A percentile compares a stretch with the other conserved stretches of the same genome.
These are phyloP conservation scores for Rosa multiflora DNA, from an alignment of 306 rosid genomes.

Conservation along the genomic window DNA sequence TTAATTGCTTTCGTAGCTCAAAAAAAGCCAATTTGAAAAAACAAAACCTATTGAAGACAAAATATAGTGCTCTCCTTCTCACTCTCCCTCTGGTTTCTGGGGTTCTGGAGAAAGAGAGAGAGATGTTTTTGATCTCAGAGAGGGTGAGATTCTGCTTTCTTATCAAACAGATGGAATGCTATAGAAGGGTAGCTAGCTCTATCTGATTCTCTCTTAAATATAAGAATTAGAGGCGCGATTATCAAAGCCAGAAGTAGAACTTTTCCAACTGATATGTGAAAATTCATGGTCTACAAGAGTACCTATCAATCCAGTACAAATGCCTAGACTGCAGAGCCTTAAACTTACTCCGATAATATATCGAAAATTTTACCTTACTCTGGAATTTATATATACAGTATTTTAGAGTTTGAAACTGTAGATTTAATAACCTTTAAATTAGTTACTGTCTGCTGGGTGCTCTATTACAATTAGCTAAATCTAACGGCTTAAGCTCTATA, in stretches of 20 bases:
- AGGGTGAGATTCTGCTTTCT: conserved; percentile 2
- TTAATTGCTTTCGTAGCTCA: neutral
- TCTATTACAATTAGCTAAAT: neutral
- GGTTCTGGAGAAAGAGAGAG: neutral
- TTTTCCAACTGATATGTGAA: neutral
- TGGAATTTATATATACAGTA: too few relatives aligned
- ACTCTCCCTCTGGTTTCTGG: neutral
- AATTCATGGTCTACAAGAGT: neutral
- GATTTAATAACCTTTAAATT: too few relatives aligned
- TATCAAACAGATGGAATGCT: conserved; percentile 20
- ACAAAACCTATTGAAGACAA: conserved; percentile 14
- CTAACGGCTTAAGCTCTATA: neutral
- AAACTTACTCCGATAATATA: neutral
- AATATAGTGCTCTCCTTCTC: neutral
- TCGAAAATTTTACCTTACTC: too few relatives aligned
- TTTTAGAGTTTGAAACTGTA: too few relatives aligned
- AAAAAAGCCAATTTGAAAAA: neutral
- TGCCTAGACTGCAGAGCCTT: neutral
- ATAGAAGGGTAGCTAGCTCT: neutral
- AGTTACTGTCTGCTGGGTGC: too few relatives aligned
- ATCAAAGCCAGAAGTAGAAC: neutral
- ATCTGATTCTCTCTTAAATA: neutral
- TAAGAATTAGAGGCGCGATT: neutral
- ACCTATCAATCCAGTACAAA: neutral
- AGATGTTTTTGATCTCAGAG: neutral